Percentiles rank a stretch among this genome's conserved stretches.
Conservation (phyloP, 352 stramenopile genomes). For the Discostella stelligera region DNA sequence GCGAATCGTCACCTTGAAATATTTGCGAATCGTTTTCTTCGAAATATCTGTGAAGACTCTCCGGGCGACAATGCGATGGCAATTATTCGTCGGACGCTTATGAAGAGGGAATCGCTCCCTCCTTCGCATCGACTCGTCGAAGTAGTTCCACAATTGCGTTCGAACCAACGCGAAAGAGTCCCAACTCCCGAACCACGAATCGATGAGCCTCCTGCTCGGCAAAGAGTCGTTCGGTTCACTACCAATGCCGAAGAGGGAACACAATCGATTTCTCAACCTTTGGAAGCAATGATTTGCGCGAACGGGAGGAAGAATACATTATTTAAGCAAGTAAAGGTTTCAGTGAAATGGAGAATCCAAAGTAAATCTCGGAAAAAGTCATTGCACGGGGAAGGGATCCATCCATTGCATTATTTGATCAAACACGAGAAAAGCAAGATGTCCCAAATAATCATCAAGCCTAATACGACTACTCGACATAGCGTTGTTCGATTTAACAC, state of each 20-base stretch:
- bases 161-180: not conserved
- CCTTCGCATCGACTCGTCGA: not conserved
- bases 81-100: not conserved
- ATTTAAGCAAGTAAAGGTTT: not conserved
- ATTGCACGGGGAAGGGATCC: not conserved
- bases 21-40: not conserved
- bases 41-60: not conserved
- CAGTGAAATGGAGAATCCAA: not conserved
- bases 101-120: not conserved
- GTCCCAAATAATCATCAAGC: not conserved
- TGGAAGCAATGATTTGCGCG: not conserved
- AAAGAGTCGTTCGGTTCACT: conserved; percentile 5
- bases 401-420: not conserved
- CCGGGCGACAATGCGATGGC: not conserved
- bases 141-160: not conserved
- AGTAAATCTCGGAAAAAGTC: not conserved
- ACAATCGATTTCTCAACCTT: conserved; percentile 1
- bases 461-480: not conserved
- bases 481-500: not conserved
- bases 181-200: not conserved
- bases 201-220: not conserved
- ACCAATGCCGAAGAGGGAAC: not conserved
- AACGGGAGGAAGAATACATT: not conserved
- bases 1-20: not conserved
- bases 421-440: not conserved